These are phyloP conservation scores for Urtica urens DNA, from an alignment of 306 rosid species.

Conservation along the genomic window DNA sequence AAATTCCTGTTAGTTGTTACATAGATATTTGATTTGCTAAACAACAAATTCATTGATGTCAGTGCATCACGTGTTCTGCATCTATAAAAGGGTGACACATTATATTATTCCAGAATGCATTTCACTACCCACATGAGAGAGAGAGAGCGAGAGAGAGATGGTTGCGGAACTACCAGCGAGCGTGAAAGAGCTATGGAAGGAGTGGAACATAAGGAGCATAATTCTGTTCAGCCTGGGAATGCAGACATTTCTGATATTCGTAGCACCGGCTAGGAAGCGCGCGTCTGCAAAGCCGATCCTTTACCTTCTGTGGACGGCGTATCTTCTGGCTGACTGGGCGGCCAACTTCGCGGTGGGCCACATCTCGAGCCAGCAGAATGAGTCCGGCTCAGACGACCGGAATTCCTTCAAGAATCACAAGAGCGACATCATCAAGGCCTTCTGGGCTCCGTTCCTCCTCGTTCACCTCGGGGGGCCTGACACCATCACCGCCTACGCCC, in stretches of 20 bases:
- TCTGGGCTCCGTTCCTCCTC: constrained; percentile 47
- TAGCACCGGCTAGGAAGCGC: constrained; percentile 23
- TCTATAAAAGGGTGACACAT: too few relatives aligned
- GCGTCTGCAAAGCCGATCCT: background rate
- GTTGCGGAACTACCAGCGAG: background rate
- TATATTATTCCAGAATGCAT: too few relatives aligned
- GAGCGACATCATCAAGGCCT: constrained; percentile 11
- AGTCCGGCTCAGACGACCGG: background rate
- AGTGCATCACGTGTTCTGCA: too few relatives aligned
- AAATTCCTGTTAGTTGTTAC: too few relatives aligned
- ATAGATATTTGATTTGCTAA: too few relatives aligned
- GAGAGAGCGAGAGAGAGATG: background rate
- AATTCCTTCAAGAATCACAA: background rate
- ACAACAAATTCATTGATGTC: too few relatives aligned
- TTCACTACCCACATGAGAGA: too few relatives aligned
- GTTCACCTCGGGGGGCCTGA: constrained; percentile 46
- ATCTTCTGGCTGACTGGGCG: constrained; percentile 36
- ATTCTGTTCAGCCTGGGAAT: constrained; percentile 22
- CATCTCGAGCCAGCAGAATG: constrained; percentile 18
- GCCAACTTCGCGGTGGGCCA: constrained; percentile 25
- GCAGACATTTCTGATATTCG: constrained; percentile 22
- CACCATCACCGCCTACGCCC: constrained; percentile 39
- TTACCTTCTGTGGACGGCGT: constrained; percentile 21
- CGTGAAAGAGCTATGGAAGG: constrained; percentile 15
- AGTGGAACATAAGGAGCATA: constrained; percentile 20